Base-by-base conservation (phyloP, 164 flowering plant species). In the Aristolochia contorta region DNA sequence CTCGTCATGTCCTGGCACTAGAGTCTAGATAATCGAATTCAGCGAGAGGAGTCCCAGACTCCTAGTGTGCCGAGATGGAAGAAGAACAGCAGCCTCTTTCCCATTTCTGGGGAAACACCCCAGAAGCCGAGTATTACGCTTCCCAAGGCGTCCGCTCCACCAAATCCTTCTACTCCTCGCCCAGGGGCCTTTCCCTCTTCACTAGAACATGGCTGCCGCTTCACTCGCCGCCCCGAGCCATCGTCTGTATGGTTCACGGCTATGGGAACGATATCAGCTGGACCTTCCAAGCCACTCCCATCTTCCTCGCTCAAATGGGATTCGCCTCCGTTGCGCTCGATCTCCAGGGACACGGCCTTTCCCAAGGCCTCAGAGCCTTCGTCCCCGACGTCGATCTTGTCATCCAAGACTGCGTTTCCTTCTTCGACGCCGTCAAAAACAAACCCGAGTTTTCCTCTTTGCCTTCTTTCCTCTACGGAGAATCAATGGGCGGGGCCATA, bases 401-500 rank as follows among this genome's bases (percentile, higher is more conserved):
- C 25, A 82, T 85, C 6, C 70, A 78, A 5, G 95, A 87, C 63
- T 83, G 84, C 62, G 16, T 82, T 54, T 68, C 83, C 6, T 89
- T 70, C 80, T 87, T 89, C 80, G 46, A 71, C 27, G 79, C 68
- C 3, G 57, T 82, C 59, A 72, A 72, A 19, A 55, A 54, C 8
- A 66, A 69, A 24, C 69, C 82, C 6, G 61, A 59, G 0, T 81
- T 75, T 24, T 58, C 67, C 2, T 65, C 63, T 12, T 55, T 85
- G 13, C 92, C 87, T 1, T 68, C 67, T 1, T 89, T 89, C 71
- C 70, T 92, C 16, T 81, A 53, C 57, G 96, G 95, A 1, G 96
- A 91, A 57, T 89, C 96, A 2, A 89, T 91, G 98, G 98, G 96
- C 2, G 96, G 91, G 12, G 96, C 96, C 10, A 83, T 89, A 23